These are phyloP conservation scores for Dissophora ornata DNA, from an alignment of 192 early-diverging fungal species.

Conservation along the genomic window DNA sequence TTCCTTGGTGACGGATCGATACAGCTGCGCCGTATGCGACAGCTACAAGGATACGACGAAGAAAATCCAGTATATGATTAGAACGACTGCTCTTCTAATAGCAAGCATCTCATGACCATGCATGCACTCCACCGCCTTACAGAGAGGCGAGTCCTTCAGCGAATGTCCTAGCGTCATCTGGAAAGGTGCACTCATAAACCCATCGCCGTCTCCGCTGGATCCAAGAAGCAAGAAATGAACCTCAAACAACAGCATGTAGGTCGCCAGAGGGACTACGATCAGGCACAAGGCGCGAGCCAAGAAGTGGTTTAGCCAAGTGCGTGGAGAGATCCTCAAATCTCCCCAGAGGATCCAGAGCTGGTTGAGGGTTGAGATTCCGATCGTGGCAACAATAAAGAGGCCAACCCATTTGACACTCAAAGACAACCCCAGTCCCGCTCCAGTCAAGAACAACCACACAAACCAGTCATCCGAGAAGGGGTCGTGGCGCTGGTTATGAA, in stretches of 20 bases:
- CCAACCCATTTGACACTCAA: constrained; percentile 95
- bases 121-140: constrained; percentile 13
- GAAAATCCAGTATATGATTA: too few species aligned
- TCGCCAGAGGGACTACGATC: constrained; percentile 79
- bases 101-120: too few species aligned
- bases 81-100: too few species aligned
- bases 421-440: constrained; percentile 76
- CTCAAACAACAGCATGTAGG: constrained; percentile 89
- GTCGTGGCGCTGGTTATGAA: constrained; percentile 75
- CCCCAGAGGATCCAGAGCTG: constrained; percentile 91
- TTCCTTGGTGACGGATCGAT: constrained; percentile 74
- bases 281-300: constrained; percentile 83
- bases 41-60: too few species aligned
- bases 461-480: constrained; percentile 89
- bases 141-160: constrained; percentile 55
- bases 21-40: constrained; percentile 72
- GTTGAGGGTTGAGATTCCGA: constrained; percentile 85
- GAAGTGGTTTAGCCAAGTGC: constrained; percentile 75
- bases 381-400: constrained; percentile 85
- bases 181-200: constrained; percentile 91
- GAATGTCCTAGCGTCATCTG: constrained; percentile 85
- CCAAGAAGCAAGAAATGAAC: constrained; percentile 89
- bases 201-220: constrained; percentile 89
- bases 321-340: constrained; percentile 68
- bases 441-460: constrained; percentile 86